A percentile compares a stretch with the other conserved stretches of the same genome.
phyloP scores from a whole-genome alignment of 1,284 basidiomycete species.

The Tausonia pullulans region DNA sequence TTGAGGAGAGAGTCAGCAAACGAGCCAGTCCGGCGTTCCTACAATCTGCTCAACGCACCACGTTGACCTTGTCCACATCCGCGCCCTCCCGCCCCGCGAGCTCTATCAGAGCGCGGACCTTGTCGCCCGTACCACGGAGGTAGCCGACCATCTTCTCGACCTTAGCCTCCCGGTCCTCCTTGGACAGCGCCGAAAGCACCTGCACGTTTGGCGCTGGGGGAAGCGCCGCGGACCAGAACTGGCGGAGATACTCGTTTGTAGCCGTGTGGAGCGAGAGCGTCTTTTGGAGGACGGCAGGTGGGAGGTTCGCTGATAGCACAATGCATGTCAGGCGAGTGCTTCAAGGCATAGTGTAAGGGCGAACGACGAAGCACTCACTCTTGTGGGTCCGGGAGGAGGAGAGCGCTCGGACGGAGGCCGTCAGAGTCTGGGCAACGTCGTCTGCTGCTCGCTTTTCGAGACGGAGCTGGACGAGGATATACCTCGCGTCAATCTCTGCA shows the following conservation, averaged over 20 bases:
- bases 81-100: conserved; percentile 50
- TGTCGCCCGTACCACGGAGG: conserved; percentile 62
- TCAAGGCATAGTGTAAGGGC: too few relatives aligned
- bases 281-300: conserved; percentile 61
- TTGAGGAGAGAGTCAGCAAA: conserved; percentile 4
- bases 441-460: conserved; percentile 55
- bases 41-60: conserved; percentile 40
- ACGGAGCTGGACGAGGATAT: conserved; percentile 40
- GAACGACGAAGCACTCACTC: too few relatives aligned
- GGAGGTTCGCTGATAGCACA: conserved; percentile 35
- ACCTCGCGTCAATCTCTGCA: too few relatives aligned
- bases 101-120: conserved; percentile 62
- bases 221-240: conserved; percentile 85
- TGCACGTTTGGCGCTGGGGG: conserved; percentile 41
- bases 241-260: conserved; percentile 87
- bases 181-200: conserved; percentile 23
- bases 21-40: neutral
- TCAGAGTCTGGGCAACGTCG: conserved; percentile 59
- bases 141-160: conserved; percentile 76
- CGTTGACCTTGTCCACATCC: conserved; percentile 53
- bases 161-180: conserved; percentile 51
- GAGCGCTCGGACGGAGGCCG: conserved; percentile 51
- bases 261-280: conserved; percentile 83
- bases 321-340: too few relatives aligned
- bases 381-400: too few relatives aligned